Evolutionary conservation across 768 basidiomycete species (phyloP).

Genomic region (Calocybe cyanea): DNA sequence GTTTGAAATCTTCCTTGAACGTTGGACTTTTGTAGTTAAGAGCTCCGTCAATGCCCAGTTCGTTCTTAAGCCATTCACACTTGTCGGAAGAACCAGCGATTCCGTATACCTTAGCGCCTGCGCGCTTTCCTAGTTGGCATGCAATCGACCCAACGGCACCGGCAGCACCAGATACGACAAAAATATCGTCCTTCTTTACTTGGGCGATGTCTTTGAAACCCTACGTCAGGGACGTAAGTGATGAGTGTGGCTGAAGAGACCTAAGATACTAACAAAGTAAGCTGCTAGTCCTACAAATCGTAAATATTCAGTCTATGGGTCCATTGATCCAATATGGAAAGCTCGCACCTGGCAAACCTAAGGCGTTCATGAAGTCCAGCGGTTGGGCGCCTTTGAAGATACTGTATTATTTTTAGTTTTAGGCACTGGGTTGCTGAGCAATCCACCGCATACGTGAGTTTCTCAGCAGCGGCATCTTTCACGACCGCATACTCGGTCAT

Average conservation of each 20-base stretch:
- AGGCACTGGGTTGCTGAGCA: neutral
- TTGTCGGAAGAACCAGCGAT: constrained; percentile 87
- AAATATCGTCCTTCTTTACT: constrained; percentile 78
- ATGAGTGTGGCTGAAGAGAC: neutral
- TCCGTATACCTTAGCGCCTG: constrained; percentile 79
- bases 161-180: constrained; percentile 87
- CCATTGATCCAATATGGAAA: neutral
- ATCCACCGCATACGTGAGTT: constrained; percentile 49
- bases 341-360: constrained; percentile 67
- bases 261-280: constrained; percentile 62
- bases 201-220: constrained; percentile 80
- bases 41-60: constrained; percentile 78
- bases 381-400: constrained; percentile 54
- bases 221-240: constrained; percentile 30
- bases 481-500: constrained; percentile 76
- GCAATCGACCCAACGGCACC: constrained; percentile 83
- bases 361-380: constrained; percentile 77
- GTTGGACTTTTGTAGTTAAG: constrained; percentile 83
- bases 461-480: constrained; percentile 46
- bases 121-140: constrained; percentile 79
- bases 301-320: neutral
- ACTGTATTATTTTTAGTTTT: constrained; percentile 26
- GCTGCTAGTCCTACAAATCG: constrained; percentile 68
- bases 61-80: constrained; percentile 79
- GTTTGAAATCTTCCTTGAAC: constrained; percentile 71